phyloP scores from a whole-genome alignment of 1,284 basidiomycete genomes.

The Malassezia restricta region DNA sequence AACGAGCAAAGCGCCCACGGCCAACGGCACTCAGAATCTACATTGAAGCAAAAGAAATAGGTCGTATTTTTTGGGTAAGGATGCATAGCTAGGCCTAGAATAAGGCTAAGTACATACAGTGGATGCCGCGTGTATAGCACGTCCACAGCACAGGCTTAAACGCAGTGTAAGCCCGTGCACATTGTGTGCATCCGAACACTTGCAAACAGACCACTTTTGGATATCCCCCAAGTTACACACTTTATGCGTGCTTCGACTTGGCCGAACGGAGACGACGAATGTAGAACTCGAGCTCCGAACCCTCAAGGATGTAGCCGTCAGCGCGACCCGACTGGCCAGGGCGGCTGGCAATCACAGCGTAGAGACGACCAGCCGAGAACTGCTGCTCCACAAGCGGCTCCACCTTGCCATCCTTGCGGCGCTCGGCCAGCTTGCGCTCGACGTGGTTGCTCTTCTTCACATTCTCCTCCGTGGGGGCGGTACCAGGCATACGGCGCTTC shows the following conservation, averaged over 20 bases:
- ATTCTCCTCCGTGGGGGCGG: constrained; percentile 26
- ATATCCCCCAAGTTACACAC: background rate
- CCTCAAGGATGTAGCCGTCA: constrained; percentile 46
- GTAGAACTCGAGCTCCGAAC: constrained; percentile 45
- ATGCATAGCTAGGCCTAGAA: constrained; percentile 11
- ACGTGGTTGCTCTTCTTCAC: constrained; percentile 36
- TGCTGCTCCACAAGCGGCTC: constrained; percentile 45
- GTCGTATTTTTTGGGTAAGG: constrained; percentile 14
- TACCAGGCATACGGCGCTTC: constrained; percentile 37
- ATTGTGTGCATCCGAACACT: background rate
- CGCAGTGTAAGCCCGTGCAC: background rate
- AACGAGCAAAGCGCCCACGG: too few relatives aligned
- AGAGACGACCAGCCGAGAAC: constrained; percentile 44
- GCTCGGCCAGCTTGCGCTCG: constrained; percentile 33
- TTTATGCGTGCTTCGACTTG: constrained; percentile 34
- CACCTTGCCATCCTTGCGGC: constrained; percentile 38
- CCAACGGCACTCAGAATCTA: too few relatives aligned
- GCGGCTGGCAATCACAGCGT: constrained; percentile 41
- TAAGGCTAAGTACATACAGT: constrained; percentile 8
- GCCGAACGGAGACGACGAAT: constrained; percentile 35
- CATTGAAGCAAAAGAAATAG: background rate
- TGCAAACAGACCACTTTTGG: constrained; percentile 15
- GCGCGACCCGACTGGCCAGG: constrained; percentile 42
- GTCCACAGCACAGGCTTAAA: background rate
- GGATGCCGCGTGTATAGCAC: background rate